phyloP scores from a whole-genome alignment of 345 rosid species.

The Pugionium cornutum region DNA sequence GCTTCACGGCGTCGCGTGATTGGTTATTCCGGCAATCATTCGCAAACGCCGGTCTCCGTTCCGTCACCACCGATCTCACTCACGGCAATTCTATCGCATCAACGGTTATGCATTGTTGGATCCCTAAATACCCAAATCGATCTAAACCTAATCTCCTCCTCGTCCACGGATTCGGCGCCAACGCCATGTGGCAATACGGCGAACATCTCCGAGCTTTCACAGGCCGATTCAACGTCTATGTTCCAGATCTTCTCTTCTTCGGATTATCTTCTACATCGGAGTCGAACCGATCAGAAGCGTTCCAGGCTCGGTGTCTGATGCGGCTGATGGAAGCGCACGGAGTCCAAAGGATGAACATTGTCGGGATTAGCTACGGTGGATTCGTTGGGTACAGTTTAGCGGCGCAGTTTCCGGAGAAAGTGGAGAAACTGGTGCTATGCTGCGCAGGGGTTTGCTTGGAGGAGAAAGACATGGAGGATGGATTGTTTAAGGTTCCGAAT shows the following conservation, averaged over 20 bases:
- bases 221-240: slow-evolving; percentile 61
- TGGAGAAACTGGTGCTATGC: slow-evolving; percentile 68
- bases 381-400: slow-evolving; percentile 80
- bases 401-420: slow-evolving; percentile 49
- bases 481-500: slow-evolving; percentile 59
- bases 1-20: slow-evolving; percentile 65
- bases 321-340: slow-evolving; percentile 56
- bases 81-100: slow-evolving; percentile 44
- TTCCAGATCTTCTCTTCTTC: slow-evolving; percentile 74
- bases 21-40: slow-evolving; percentile 62
- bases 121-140: slow-evolving; percentile 45
- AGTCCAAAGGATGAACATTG: slow-evolving; percentile 49
- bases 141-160: slow-evolving; percentile 61
- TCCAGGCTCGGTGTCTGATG: slow-evolving; percentile 67
- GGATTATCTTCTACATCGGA: slow-evolving; percentile 54
- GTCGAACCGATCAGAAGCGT: slow-evolving; percentile 53
- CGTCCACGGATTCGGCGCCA: slow-evolving; percentile 76
- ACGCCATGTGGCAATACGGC: slow-evolving; percentile 81
- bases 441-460: slow-evolving; percentile 77
- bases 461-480: slow-evolving; percentile 67
- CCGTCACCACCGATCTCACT: slow-evolving; percentile 49
- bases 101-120: slow-evolving; percentile 74
- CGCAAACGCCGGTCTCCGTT: slow-evolving; percentile 56
- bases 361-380: slow-evolving; percentile 83
- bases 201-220: slow-evolving; percentile 62